Evolutionary conservation across 805 yeast species (phyloP).

Genomic region (Starmerella ratchasimensis): DNA sequence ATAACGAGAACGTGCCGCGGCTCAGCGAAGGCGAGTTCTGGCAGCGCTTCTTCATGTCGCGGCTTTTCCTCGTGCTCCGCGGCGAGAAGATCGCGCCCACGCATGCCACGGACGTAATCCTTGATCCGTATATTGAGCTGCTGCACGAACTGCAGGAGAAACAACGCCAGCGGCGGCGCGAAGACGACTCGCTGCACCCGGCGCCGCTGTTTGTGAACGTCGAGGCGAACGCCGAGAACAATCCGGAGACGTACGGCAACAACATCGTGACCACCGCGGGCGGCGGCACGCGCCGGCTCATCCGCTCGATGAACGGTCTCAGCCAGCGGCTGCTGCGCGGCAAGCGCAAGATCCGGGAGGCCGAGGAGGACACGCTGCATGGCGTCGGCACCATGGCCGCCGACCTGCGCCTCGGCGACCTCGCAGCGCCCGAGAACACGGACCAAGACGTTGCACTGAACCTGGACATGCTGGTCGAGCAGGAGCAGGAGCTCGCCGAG

Average conservation of each 20-base stretch:
- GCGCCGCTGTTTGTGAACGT: constrained; percentile 52
- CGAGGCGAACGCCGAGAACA: constrained; percentile 68
- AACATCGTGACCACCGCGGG: constrained; percentile 47
- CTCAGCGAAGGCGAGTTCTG: constrained; percentile 85
- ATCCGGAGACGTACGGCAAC: constrained; percentile 62
- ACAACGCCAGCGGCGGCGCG: constrained; percentile 22
- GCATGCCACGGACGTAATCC: constrained; percentile 68
- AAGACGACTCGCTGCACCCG: constrained; percentile 32
- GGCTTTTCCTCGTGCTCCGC: constrained; percentile 69
- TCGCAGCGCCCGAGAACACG: constrained; percentile 12
- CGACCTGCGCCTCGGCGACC: constrained; percentile 22
- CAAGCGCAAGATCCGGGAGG: constrained; percentile 3
- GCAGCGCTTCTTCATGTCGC: constrained; percentile 89
- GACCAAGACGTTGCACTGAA: constrained; percentile 9
- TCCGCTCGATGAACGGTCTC: constrained; percentile 79
- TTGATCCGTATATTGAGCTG: constrained; percentile 68
- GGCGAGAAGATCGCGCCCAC: constrained; percentile 71
- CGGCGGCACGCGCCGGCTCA: constrained; percentile 41
- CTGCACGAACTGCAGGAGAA: constrained; percentile 45
- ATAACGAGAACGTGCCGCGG: constrained; percentile 79
- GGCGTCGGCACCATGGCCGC: constrained; percentile 13
- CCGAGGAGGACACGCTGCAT: constrained; percentile 20
- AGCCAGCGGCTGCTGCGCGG: constrained; percentile 67
- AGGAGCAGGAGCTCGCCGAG: neutral
- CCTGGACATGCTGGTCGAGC: neutral